A percentile compares a stretch with the other conserved stretches of the same genome.
Evolutionary conservation across 1,139 yeast species (phyloP).

Genomic region (Chernovozyma aurita): DNA sequence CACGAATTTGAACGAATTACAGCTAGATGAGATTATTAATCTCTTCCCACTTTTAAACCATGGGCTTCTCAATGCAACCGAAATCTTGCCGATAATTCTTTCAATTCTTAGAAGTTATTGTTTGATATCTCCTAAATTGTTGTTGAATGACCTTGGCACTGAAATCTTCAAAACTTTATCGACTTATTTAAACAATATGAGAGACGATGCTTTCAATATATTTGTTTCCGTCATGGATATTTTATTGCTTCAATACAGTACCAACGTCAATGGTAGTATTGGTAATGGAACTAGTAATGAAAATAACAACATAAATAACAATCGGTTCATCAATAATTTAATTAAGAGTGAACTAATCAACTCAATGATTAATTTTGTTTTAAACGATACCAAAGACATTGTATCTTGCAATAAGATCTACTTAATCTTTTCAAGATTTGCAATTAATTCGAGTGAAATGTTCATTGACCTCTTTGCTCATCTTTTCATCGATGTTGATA

Average conservation of each 20-base stretch:
- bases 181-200: constrained; percentile 53
- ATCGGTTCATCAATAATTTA: constrained; percentile 29
- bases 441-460: constrained; percentile 42
- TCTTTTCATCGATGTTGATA: constrained; percentile 20
- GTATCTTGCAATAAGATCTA: constrained; percentile 48
- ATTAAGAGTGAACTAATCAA: constrained; percentile 45
- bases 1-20: constrained; percentile 15
- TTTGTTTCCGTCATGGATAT: constrained; percentile 60
- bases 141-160: constrained; percentile 21
- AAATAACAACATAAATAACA: constrained; percentile 15
- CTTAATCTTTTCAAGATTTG: constrained; percentile 50
- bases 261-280: neutral
- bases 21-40: constrained; percentile 36
- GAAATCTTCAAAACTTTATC: constrained; percentile 52
- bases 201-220: constrained; percentile 65
- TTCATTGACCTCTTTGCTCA: constrained; percentile 36
- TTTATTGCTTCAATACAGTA: constrained; percentile 26
- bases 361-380: constrained; percentile 41
- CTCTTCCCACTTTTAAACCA: constrained; percentile 44
- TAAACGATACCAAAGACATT: constrained; percentile 48
- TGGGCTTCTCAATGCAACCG: constrained; percentile 64
- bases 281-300: neutral
- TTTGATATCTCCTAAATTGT: constrained; percentile 51
- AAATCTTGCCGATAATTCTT: constrained; percentile 64
- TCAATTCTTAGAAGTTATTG: constrained; percentile 71